Evolutionary conservation across 768 basidiomycete species (phyloP).

Genomic region (Suillus cothurnatus): DNA sequence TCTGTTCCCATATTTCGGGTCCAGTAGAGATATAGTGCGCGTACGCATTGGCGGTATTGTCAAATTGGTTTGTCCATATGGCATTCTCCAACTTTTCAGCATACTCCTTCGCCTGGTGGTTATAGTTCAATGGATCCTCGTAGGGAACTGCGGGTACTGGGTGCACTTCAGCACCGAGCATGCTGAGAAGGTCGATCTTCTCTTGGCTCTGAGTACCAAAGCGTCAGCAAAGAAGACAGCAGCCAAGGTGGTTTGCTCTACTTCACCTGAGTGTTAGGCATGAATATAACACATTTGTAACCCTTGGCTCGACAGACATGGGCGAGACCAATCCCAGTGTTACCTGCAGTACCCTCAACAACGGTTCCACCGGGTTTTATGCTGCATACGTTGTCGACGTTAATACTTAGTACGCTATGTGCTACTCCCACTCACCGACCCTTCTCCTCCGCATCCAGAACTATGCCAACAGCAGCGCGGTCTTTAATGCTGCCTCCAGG

Average conservation of each 20-base stretch:
- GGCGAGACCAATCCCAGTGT: slow-evolving; percentile 95
- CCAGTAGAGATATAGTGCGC: slow-evolving; percentile 91
- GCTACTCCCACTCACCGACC: slow-evolving; percentile 60
- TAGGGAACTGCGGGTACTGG: slow-evolving; percentile 97
- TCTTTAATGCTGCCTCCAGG: slow-evolving; percentile 99
- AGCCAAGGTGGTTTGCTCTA: slow-evolving; percentile 24
- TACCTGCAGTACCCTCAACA: slow-evolving; percentile 97
- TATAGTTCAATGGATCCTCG: slow-evolving; percentile 95
- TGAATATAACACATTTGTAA: slow-evolving; percentile 98
- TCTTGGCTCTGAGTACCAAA: slow-evolving; percentile 75
- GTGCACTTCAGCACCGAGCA: slow-evolving; percentile 97
- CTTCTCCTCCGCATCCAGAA: slow-evolving; percentile 83
- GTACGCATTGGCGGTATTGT: slow-evolving; percentile 89
- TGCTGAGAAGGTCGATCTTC: slow-evolving; percentile 95
- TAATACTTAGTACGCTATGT: background rate
- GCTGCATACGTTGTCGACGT: slow-evolving; percentile 36
- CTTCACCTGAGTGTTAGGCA: slow-evolving; percentile 89
- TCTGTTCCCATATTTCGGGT: slow-evolving; percentile 96
- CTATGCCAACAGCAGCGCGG: slow-evolving; percentile 88
- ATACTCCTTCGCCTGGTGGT: slow-evolving; percentile 93
- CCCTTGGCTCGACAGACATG: slow-evolving; percentile 92
- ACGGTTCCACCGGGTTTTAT: slow-evolving; percentile 94
- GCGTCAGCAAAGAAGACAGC: background rate
- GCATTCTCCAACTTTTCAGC: slow-evolving; percentile 76
- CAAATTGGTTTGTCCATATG: slow-evolving; percentile 98